A percentile compares a stretch with the other conserved stretches of the same genome.
phyloP scores from a whole-genome alignment of 768 basidiomycete genomes.

The Kwoniella bestiolae region DNA sequence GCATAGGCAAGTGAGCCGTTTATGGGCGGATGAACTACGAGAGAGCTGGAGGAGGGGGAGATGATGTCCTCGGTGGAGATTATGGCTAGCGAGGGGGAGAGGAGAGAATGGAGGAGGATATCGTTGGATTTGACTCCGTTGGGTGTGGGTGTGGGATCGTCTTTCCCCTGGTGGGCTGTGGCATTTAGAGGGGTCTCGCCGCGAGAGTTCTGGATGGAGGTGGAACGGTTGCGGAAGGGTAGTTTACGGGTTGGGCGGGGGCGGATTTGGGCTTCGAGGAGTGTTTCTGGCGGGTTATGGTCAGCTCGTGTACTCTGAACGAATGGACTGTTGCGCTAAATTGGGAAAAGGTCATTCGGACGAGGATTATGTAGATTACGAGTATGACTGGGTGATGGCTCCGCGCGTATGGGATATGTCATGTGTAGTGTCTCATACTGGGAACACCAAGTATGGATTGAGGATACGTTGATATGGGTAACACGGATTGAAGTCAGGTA shows the following conservation, averaged over 20 bases:
- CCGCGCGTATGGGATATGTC: too few relatives aligned
- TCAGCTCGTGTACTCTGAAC: too few relatives aligned
- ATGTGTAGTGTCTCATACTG: too few relatives aligned
- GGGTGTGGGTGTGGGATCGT: conserved; percentile 4
- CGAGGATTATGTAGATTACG: too few relatives aligned
- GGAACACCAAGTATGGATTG: too few relatives aligned
- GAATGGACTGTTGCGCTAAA: too few relatives aligned
- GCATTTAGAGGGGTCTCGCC: conserved; percentile 16
- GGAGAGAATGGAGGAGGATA: conserved; percentile 40
- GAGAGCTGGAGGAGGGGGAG: conserved; percentile 41
- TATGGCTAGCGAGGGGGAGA: conserved; percentile 41
- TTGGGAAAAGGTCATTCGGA: too few relatives aligned
- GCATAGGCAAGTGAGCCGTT: conserved; percentile 21
- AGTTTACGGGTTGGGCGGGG: conserved; percentile 43
- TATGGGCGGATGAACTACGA: conserved; percentile 40
- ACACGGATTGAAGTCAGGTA: not conserved
- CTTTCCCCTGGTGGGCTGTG: too few relatives aligned
- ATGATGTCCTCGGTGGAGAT: conserved; percentile 54
- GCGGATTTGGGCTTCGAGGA: conserved; percentile 50
- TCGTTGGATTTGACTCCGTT: conserved; percentile 31
- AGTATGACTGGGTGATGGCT: too few relatives aligned
- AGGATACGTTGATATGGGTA: not conserved
- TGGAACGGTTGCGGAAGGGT: conserved; percentile 30
- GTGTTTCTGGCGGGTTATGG: conserved; percentile 35
- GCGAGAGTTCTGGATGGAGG: conserved; percentile 21